Evolutionary conservation across 805 yeast genomes (phyloP).

Genomic region (Schizosaccharomyces osmophilus): DNA sequence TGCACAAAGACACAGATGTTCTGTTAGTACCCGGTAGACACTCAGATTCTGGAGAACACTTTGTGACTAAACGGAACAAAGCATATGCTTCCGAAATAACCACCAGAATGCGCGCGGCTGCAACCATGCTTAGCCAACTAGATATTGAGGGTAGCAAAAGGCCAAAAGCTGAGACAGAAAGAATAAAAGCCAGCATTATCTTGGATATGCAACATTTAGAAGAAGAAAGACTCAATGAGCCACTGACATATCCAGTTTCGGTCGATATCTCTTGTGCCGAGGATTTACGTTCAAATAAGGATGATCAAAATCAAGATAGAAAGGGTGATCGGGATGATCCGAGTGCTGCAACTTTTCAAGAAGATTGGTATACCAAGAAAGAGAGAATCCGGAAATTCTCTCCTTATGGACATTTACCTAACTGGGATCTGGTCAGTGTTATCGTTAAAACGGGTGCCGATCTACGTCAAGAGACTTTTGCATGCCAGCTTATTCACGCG

Average conservation of each 20-base stretch:
- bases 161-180: conserved; percentile 33
- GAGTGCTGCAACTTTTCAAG: conserved; percentile 45
- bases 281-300: not conserved
- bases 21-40: not conserved
- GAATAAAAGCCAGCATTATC: conserved; percentile 43
- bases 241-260: not conserved
- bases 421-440: conserved; percentile 89
- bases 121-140: conserved; percentile 77
- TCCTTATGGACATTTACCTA: conserved; percentile 58
- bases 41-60: not conserved
- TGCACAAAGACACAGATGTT: not conserved
- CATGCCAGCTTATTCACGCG: conserved; percentile 76
- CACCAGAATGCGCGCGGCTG: conserved; percentile 85
- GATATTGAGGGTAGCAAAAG: conserved; percentile 23
- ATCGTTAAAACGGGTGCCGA: conserved; percentile 94
- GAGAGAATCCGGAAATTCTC: conserved; percentile 58
- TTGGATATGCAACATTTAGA: conserved; percentile 45
- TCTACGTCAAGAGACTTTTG: conserved; percentile 89
- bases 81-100: conserved; percentile 21
- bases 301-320: conserved; percentile 4
- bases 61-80: not conserved
- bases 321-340: conserved; percentile 15
- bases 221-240: conserved; percentile 1
- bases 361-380: conserved; percentile 74
- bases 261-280: not conserved